Evolutionary conservation across 257 asterid species (phyloP), one percentile per base, ranked within the genome.

Genomic region (Fraxinus excelsior): DNA sequence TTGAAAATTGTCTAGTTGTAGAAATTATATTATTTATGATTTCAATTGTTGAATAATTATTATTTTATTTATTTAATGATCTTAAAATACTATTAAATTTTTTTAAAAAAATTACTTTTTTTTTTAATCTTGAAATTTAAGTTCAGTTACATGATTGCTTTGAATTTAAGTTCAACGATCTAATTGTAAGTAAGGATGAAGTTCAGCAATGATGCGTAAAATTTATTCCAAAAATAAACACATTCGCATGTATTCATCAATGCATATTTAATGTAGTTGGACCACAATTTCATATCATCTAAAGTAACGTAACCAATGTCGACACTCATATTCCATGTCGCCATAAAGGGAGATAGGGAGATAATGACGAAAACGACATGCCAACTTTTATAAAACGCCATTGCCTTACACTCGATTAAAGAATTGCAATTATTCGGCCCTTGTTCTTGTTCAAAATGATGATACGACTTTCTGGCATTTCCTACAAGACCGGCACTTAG

Each of bases 371-470:
- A 68, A 80, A 80, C 83, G 83, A 80, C 74, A 8, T 1, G 51
- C 42, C 18, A 70, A 28, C 80, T 70, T 74, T 31, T 13, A 28
- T 44, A 38, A 69, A 69, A 80, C 77, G 86, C 78, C 79, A 76
- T 73, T 68, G 72, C 70, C n/a, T 46, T 3, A 40, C 46, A 0
- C 46, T 40, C 13, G 46, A 11, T 18, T 49, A 18, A 18, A 49
- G 4, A 13, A 49, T 49, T 13, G n/a, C n/a, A n/a, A n/a, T n/a
- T n/a, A n/a, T n/a, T n/a, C n/a, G n/a, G 21, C 1, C 21, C 21
- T 49, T 18, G 4, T 16, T 4, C 21, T 49, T 49, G n/a, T 16
- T 49, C 58, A 49, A 49, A 49, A 49, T 49, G 58, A 49, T 14
- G 5, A 49, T 49, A 2, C 6, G 58, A 49, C 21, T 49, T 18